Conservation (phyloP, 78 protist species). For the Blattamonas nauphoetae region DNA sequence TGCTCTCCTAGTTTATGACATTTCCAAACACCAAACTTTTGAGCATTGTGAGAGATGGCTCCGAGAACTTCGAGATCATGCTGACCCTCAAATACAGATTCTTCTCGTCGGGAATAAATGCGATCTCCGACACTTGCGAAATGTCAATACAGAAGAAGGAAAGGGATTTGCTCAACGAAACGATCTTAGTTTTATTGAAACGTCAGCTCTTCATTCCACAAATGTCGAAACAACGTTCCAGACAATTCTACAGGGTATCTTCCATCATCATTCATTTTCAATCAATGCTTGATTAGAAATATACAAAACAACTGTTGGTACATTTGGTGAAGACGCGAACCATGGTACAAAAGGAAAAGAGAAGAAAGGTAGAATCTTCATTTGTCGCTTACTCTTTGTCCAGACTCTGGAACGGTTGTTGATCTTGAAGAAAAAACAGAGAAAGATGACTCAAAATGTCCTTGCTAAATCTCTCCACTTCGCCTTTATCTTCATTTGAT, state of each 20-base stretch:
- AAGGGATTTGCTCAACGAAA: constrained; percentile 45
- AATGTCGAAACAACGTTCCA: constrained; percentile 59
- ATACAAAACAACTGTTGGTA: too few species aligned
- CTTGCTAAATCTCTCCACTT: too few species aligned
- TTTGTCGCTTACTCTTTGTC: too few species aligned
- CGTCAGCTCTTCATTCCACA: constrained; percentile 63
- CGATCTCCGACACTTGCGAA: constrained; percentile 64
- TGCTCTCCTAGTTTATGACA: constrained; percentile 90
- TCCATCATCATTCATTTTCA: too few species aligned
- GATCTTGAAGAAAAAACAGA: too few species aligned
- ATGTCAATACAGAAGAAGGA: constrained; percentile 54
- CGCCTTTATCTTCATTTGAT: too few species aligned
- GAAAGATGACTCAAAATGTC: too few species aligned
- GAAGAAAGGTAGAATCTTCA: too few species aligned
- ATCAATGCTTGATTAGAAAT: too few species aligned
- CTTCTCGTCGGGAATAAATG: constrained; percentile 97
- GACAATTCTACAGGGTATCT: constrained; percentile 12
- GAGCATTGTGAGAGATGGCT: constrained; percentile 83
- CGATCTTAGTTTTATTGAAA: constrained; percentile 55
- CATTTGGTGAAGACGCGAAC: too few species aligned
- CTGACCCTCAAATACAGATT: constrained; percentile 70
- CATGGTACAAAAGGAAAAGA: too few species aligned
- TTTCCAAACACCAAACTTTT: constrained; percentile 70
- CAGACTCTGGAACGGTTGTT: too few species aligned
- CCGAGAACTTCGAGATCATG: constrained; percentile 56